A percentile compares a stretch with the other conserved stretches of the same genome.
Conservation (phyloP, 345 rosid genomes). For the Chamaenerion angustifolium region DNA sequence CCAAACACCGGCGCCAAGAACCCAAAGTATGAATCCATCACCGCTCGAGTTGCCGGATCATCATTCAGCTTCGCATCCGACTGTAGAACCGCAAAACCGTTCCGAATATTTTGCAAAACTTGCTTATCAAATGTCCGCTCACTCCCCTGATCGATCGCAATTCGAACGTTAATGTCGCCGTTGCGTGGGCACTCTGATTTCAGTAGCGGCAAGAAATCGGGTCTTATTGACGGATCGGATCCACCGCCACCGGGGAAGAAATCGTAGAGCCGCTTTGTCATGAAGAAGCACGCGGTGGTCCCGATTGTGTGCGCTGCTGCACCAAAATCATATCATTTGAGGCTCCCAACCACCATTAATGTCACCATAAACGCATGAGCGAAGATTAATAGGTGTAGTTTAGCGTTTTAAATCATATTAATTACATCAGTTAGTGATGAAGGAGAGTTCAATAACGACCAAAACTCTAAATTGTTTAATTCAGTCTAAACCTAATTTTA, state of each 20-base stretch:
- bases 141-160: slow-evolving; percentile 43
- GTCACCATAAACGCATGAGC: slow-evolving; percentile 6
- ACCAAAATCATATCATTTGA: slow-evolving; percentile 3
- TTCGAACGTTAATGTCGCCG: slow-evolving; percentile 43
- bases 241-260: slow-evolving; percentile 29
- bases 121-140: slow-evolving; percentile 37
- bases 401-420: too few relatives aligned
- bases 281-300: slow-evolving; percentile 79
- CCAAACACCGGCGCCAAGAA: slow-evolving; percentile 17
- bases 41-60: slow-evolving; percentile 23
- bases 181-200: slow-evolving; percentile 34
- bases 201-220: slow-evolving; percentile 27
- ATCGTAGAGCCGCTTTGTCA: slow-evolving; percentile 50
- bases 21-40: slow-evolving; percentile 46
- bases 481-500: too few relatives aligned
- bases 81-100: slow-evolving; percentile 61
- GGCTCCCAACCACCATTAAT: slow-evolving; percentile 19
- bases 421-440: too few relatives aligned
- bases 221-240: slow-evolving; percentile 50
- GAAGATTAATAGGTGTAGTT: neutral
- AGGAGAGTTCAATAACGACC: too few relatives aligned
- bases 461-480: too few relatives aligned
- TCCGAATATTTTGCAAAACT: slow-evolving; percentile 39
- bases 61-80: slow-evolving; percentile 64
- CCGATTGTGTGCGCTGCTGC: slow-evolving; percentile 84